Conservation (phyloP, 73 alveolate species). For the Paramecium sonneborni region DNA sequence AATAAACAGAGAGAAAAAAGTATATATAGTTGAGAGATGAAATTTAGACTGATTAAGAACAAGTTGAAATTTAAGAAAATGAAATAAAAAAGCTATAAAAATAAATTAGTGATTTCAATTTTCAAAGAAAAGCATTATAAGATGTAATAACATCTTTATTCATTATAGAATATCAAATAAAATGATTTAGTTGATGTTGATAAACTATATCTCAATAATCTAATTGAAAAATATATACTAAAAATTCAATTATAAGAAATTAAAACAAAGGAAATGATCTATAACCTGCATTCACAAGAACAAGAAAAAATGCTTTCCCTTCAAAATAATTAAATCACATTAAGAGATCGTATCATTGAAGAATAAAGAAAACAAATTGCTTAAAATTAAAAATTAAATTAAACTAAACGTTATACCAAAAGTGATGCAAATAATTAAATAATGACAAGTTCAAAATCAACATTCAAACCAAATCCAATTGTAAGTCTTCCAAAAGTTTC, state of each 20-base stretch:
- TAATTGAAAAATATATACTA: neutral
- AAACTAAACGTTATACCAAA: neutral
- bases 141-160: conserved; percentile 1
- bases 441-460: neutral
- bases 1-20: neutral
- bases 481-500: neutral
- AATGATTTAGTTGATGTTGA: neutral
- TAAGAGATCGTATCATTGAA: conserved; percentile 30
- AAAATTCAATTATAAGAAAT: neutral
- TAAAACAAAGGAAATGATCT: neutral
- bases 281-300: neutral
- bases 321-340: neutral
- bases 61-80: neutral
- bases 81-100: neutral
- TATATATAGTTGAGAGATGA: neutral
- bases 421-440: neutral
- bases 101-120: neutral
- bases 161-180: conserved; percentile 9
- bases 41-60: neutral
- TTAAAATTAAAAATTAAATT: neutral
- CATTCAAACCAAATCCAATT: neutral
- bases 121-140: neutral
- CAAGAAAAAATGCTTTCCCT: neutral
- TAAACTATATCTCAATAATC: neutral
- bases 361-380: neutral